Percentiles rank a stretch among this genome's conserved stretches.
Evolutionary conservation across 1,284 basidiomycete genomes (phyloP).

Genomic region (Pascua guehoae): DNA sequence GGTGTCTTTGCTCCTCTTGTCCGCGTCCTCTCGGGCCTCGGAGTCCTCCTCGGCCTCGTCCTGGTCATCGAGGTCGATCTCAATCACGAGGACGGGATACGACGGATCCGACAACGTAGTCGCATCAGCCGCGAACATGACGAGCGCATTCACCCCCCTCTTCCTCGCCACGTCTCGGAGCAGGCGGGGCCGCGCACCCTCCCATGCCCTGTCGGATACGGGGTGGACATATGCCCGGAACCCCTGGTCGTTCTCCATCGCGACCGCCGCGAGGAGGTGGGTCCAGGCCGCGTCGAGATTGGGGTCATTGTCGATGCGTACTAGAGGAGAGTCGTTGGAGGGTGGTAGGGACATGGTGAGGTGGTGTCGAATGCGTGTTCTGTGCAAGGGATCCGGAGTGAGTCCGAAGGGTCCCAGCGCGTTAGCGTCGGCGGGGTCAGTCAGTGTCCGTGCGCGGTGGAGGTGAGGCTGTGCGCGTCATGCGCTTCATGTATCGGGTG

Average conservation of each 20-base stretch:
- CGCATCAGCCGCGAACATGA: not conserved
- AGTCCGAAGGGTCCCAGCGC: too few relatives aligned
- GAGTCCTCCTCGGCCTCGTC: not conserved
- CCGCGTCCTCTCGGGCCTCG: not conserved
- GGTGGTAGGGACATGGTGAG: not conserved
- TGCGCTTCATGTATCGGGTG: too few relatives aligned
- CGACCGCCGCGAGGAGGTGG: not conserved
- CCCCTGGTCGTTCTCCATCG: not conserved
- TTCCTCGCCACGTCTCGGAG: too few relatives aligned
- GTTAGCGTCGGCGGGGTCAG: too few relatives aligned
- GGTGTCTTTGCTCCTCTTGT: not conserved
- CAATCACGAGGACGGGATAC: not conserved
- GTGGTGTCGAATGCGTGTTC: too few relatives aligned
- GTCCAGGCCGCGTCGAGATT: not conserved
- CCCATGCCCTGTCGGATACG: not conserved
- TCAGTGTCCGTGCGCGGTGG: too few relatives aligned
- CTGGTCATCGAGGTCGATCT: not conserved
- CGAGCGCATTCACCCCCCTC: not conserved
- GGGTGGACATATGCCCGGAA: constrained; percentile 1
- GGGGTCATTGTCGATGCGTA: not conserved
- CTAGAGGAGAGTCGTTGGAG: not conserved
- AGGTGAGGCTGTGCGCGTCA: too few relatives aligned
- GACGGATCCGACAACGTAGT: not conserved
- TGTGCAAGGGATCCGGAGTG: too few relatives aligned
- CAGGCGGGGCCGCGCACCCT: not conserved